Percentiles rank a stretch among this genome's conserved stretches.
phyloP scores from a whole-genome alignment of 768 basidiomycete genomes.

The Dictyophora rubrovolvata region DNA sequence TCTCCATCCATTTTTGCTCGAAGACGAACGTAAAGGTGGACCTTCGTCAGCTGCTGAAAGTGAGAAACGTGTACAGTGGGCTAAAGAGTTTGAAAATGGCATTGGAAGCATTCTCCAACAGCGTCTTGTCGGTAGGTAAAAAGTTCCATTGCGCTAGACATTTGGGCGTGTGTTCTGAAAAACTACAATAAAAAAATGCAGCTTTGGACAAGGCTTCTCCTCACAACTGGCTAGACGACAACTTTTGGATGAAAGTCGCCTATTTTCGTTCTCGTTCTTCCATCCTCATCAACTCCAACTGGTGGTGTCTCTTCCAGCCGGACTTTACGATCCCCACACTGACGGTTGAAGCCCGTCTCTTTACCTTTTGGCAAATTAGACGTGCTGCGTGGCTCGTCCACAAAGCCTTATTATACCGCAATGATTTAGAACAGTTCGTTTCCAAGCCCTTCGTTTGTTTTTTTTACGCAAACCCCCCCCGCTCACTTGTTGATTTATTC shows the following conservation, averaged over 20 bases:
- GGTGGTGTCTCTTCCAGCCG: constrained; percentile 85
- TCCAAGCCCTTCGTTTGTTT: not conserved
- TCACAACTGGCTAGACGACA: constrained; percentile 90
- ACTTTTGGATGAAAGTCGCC: constrained; percentile 80
- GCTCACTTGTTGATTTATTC: not conserved
- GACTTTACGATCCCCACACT: constrained; percentile 51
- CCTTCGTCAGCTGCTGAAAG: constrained; percentile 41
- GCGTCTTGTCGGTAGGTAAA: constrained; percentile 53
- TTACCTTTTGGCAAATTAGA: constrained; percentile 74
- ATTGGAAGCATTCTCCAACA: constrained; percentile 63
- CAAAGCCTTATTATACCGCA: constrained; percentile 65
- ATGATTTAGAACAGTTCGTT: constrained; percentile 32
- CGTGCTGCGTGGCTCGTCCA: constrained; percentile 74
- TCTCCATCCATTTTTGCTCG: constrained; percentile 66
- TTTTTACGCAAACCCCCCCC: too few species aligned
- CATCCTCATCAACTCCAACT: constrained; percentile 83
- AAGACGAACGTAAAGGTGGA: constrained; percentile 56
- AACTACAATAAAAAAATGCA: constrained; percentile 18
- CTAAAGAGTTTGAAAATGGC: constrained; percentile 59
- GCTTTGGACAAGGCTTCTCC: constrained; percentile 78
- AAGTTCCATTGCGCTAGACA: constrained; percentile 8
- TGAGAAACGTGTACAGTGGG: constrained; percentile 46
- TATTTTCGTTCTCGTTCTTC: constrained; percentile 86
- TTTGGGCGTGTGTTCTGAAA: constrained; percentile 1
- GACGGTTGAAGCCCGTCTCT: constrained; percentile 14